Base-by-base conservation (phyloP, 2,329 filamentous ascomycete genomes). In the Cercospora zeae-maydis region DNA sequence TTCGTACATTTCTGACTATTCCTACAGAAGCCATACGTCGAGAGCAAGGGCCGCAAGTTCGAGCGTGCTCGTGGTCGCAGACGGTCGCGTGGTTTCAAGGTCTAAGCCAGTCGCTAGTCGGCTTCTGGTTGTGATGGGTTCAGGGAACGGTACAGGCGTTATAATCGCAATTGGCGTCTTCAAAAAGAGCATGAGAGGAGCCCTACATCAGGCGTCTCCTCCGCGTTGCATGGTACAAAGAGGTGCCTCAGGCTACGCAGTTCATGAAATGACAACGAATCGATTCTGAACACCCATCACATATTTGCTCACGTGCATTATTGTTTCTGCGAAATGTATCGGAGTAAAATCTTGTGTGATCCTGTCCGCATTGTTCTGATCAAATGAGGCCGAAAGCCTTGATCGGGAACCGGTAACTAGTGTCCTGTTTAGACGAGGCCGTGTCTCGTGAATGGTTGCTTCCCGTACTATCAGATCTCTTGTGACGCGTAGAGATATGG, bases 31-130 rank as follows among this genome's bases (percentile, higher is more conserved):
- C 93, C 93, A 74, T 91, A 96, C 75, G 87, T 99, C 77, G 87
- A 92, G 83, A 96, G 92, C 86, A 99, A 99, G 91, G 96, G 96
- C 78, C 90, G 95, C 84, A 99, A 99, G 87, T 99, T 99, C 86
- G 96, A 99, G 89, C 87, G 88, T 78, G 95, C 93, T 78, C 93
- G 95, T 95, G 96, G 95, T 83, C 93, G 95, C 84, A 96, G 95
- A 89, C 86, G 92, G 81, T 98, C 93, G 77, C 88, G 91, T 78
- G 95, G 96, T 87, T 99, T 99, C 93, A 99, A 99, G 92, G 95
- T 99, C 80, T 99, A 96, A 91, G 80, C 60, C 49, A 57, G 57
- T 57, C 64, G 49, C 57, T 62, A 27, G 37, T 53, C 13, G 54
- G 19, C 42, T 59, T 60, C 47, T 61, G 65, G 39, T 55, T 58